Conservation (phyloP, 306 rosid genomes). For the Spatholobus suberectus region DNA sequence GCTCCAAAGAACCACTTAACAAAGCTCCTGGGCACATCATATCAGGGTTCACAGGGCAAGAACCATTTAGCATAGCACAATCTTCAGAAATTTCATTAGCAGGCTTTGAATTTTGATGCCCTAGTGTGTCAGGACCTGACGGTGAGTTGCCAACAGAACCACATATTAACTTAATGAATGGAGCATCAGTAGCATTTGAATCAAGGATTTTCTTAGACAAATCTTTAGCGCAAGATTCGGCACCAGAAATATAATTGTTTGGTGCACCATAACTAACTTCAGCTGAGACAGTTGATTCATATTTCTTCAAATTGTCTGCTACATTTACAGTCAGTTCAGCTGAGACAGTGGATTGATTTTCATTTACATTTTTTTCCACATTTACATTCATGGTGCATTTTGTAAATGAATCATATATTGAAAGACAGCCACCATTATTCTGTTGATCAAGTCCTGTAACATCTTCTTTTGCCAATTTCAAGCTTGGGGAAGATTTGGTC, state of each 20-base stretch:
- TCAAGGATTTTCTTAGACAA: background rate
- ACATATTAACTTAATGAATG: slow-evolving; percentile 35
- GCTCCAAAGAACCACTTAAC: slow-evolving; percentile 48
- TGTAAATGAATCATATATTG: slow-evolving; percentile 37
- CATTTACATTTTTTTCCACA: slow-evolving; percentile 41
- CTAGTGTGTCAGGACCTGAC: slow-evolving; percentile 36
- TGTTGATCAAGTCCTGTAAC: slow-evolving; percentile 38
- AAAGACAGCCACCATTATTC: slow-evolving; percentile 41
- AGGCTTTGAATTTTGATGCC: slow-evolving; percentile 40
- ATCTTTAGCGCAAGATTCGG: slow-evolving; percentile 47
- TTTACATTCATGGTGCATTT: slow-evolving; percentile 32
- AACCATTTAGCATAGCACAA: slow-evolving; percentile 35
- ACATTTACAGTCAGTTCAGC: slow-evolving; percentile 39
- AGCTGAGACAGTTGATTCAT: slow-evolving; percentile 41
- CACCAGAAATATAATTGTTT: slow-evolving; percentile 38
- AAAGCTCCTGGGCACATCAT: slow-evolving; percentile 44
- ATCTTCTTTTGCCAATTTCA: slow-evolving; percentile 38
- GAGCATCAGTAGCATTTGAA: slow-evolving; percentile 38
- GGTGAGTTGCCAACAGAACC: slow-evolving; percentile 40
- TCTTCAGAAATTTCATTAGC: slow-evolving; percentile 44
- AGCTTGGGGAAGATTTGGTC: slow-evolving; percentile 42
- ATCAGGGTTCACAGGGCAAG: slow-evolving; percentile 41
- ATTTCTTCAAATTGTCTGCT: slow-evolving; percentile 49
- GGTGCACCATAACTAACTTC: slow-evolving; percentile 41
- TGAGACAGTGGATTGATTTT: slow-evolving; percentile 25